These are phyloP conservation scores for Gillenia trifoliata DNA, from an alignment of 306 rosid species.

Conservation along the genomic window DNA sequence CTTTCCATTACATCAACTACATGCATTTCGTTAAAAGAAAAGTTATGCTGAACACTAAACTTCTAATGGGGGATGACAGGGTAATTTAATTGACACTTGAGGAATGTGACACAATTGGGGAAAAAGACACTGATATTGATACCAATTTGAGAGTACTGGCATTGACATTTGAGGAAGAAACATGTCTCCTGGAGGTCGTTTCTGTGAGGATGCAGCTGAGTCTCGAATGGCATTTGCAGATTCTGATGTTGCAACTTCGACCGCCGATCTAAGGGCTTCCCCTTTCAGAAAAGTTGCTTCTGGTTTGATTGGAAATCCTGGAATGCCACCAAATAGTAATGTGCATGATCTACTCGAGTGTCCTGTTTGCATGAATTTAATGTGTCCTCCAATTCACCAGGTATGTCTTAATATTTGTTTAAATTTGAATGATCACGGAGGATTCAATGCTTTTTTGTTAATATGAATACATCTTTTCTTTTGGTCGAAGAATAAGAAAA, in stretches of 20 bases:
- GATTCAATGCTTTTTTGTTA: background rate
- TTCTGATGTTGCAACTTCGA: conserved; percentile 27
- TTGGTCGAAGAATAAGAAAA: background rate
- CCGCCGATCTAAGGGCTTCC: conserved; percentile 30
- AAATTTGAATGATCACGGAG: background rate
- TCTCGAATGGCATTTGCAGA: conserved; percentile 22
- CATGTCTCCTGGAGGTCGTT: conserved; percentile 33
- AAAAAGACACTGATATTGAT: background rate
- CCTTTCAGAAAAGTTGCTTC: conserved; percentile 21
- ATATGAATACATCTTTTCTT: background rate
- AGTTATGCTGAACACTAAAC: background rate
- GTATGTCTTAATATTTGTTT: conserved; percentile 16
- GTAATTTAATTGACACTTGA: conserved; percentile 1
- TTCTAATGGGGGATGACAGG: conserved; percentile 20
- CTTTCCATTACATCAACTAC: background rate
- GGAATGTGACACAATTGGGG: conserved; percentile 11
- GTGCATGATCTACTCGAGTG: conserved; percentile 55
- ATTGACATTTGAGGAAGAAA: conserved; percentile 23
- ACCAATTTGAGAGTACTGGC: conserved; percentile 6
- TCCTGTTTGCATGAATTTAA: conserved; percentile 54
- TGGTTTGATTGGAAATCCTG: conserved; percentile 24
- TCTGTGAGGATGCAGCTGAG: conserved; percentile 33
- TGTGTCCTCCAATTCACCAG: conserved; percentile 59
- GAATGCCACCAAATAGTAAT: conserved; percentile 27
- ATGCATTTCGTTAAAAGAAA: background rate